Base-by-base conservation (phyloP, 1,284 basidiomycete genomes). In the Pyrrhoderma noxium region DNA sequence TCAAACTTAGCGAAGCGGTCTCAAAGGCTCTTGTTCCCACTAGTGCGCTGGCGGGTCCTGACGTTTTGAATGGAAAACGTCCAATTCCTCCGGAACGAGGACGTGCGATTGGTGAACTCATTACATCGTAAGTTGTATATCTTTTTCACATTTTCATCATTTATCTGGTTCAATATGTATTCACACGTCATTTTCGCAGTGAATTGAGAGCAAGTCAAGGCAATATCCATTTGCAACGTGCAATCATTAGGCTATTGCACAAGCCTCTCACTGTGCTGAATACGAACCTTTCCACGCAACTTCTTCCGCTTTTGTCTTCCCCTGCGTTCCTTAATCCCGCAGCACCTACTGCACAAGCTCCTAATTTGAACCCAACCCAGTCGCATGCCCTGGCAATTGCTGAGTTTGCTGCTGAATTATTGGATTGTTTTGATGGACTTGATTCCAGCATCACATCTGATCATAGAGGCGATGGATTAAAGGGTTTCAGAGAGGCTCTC, bases 1-100 rank as follows among this genome's bases (percentile, higher is more conserved):
- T 89, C 51, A 87, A 82, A 63, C 70, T 90, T 38, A 87, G 80
- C 61, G 87, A 90, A 64, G 85, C 82, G 0, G 83, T 86, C n/a
- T 80, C 84, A 42, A 86, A 79, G 66, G 82, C 85, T 1, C 70
- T 89, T 39, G 72, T 82, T 57, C 82, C 85, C 7, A 19, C 47
- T 18, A 49, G 52, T 13, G 62, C 71, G 1, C 79, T 79, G 8
- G 59, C 65, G 45, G 64, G 70, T 3, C 65, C 65, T 50, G 84
- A 87, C 54, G 64, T 74, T 36, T 62, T 85, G 14, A 67, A 68
- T 45, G 85, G 85, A 23, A 80, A 76, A 59, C 76, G 79, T 19
- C 80, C 84, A 19, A 76, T 89, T 55, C 85, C 87, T 14, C 55
- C 71, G 34, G 86, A 84, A 27, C 76, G 85, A 55, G 87, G 86